phyloP scores from a whole-genome alignment of 208 protist species.

The Vickermania spadyakhi region DNA sequence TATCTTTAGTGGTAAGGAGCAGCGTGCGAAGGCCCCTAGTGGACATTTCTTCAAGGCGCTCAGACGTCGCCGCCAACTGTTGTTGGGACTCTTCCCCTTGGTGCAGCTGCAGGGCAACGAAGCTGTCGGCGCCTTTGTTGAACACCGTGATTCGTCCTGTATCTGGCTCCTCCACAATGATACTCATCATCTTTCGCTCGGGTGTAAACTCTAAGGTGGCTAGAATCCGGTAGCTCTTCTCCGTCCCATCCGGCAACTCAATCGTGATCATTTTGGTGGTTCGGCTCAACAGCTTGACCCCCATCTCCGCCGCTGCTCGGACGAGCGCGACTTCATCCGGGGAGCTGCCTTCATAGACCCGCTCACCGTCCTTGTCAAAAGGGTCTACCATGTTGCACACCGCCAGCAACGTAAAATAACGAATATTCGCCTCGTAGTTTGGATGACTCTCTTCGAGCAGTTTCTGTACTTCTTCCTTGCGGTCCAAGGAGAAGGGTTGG shows the following conservation, averaged over 20 bases:
- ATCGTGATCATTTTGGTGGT: conserved; percentile 38
- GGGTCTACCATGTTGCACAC: conserved; percentile 87
- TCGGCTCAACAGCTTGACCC: conserved; percentile 57
- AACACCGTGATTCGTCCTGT: conserved; percentile 70
- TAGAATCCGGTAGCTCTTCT: conserved; percentile 66
- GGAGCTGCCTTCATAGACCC: conserved; percentile 88
- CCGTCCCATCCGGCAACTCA: conserved; percentile 7
- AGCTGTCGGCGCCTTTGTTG: conserved; percentile 88
- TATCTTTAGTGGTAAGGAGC: conserved; percentile 53
- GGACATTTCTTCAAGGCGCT: conserved; percentile 67
- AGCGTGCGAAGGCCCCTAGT: conserved; percentile 81
- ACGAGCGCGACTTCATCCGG: conserved; percentile 93
- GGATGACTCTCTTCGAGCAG: conserved; percentile 20
- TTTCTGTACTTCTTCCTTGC: conserved; percentile 14
- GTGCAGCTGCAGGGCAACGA: conserved; percentile 43
- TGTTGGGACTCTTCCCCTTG: conserved; percentile 28
- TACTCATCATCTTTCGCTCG: conserved; percentile 90
- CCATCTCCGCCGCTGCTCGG: conserved; percentile 53
- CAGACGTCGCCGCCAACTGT: conserved; percentile 28
- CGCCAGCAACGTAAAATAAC: conserved; percentile 75
- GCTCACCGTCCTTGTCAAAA: conserved; percentile 24
- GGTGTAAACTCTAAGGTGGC: conserved; percentile 85
- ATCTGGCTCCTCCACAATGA: conserved; percentile 63
- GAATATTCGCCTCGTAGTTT: conserved; percentile 16
- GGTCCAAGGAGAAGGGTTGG: conserved; percentile 34